Conservation (phyloP, 208 protist species). For the Crithidia expoeki region DNA sequence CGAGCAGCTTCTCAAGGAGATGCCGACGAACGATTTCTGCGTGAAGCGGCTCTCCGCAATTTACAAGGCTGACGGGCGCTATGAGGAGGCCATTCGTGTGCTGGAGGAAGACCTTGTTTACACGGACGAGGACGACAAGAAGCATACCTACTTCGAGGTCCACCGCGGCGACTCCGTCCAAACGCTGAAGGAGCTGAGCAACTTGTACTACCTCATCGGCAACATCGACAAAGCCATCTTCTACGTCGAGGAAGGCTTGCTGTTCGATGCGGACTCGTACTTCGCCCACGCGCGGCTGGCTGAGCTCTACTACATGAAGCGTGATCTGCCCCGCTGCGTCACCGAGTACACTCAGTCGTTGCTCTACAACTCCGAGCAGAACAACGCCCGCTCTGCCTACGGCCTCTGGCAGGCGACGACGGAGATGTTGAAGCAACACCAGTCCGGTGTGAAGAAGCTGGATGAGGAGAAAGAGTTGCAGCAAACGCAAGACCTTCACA, state of each 20-base stretch:
- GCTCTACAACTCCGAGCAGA: slow-evolving; percentile 63
- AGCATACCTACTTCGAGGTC: slow-evolving; percentile 69
- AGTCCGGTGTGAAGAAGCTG: slow-evolving; percentile 31
- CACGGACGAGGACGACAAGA: slow-evolving; percentile 67
- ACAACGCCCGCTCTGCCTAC: slow-evolving; percentile 83
- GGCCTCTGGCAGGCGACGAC: slow-evolving; percentile 67
- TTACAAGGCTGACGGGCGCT: slow-evolving; percentile 71
- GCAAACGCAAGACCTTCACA: slow-evolving; percentile 56
- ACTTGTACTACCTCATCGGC: slow-evolving; percentile 70
- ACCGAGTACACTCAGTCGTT: slow-evolving; percentile 84
- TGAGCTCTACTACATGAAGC: slow-evolving; percentile 77
- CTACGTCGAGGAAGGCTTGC: slow-evolving; percentile 76
- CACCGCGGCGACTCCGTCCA: slow-evolving; percentile 53
- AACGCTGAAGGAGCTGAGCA: slow-evolving; percentile 67
- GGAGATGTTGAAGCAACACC: slow-evolving; percentile 57
- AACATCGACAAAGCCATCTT: slow-evolving; percentile 56
- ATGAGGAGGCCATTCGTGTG: slow-evolving; percentile 69
- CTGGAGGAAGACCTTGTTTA: slow-evolving; percentile 74
- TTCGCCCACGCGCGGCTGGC: slow-evolving; percentile 66
- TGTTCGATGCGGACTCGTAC: slow-evolving; percentile 60
- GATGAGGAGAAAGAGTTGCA: slow-evolving; percentile 43
- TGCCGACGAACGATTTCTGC: slow-evolving; percentile 65
- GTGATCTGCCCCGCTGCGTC: slow-evolving; percentile 53
- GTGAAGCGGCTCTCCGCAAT: slow-evolving; percentile 79
- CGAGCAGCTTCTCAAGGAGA: slow-evolving; percentile 53